Evolutionary conservation across 2,329 filamentous ascomycete genomes (phyloP), one percentile per base, ranked within the genome.

Genomic region (Cercospora nicotianae): DNA sequence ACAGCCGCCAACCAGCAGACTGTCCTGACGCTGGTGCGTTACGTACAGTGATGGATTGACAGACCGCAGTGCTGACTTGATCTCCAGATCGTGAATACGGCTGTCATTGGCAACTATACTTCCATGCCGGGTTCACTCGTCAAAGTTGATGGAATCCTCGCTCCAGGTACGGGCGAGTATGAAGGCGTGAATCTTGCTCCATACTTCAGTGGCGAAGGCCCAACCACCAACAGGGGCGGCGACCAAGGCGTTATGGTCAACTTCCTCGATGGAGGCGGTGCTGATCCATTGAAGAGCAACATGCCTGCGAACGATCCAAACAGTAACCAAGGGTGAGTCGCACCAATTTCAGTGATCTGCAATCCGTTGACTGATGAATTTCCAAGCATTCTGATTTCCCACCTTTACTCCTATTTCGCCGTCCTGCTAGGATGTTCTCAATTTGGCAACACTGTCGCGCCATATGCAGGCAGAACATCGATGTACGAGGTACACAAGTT

Each of bases 351-450:
- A n/a, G 23, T 1, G 13, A 16, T 31, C 45, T 18, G 18, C 45
- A 23, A 33, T n/a, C 13, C 16, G 10, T 28, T 36, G 28, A 28
- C 48, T 64, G 30, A 64, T 31, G 18, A 18, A 20, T 10, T 10
- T 62, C 58, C 2, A 67, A 86, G 85, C 76, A 81, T 81, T 68
- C 84, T 89, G 64, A 77, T 89, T 67, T 88, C 85, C 55, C 87
- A 89, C 74, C 79, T 89, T 45, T 89, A 89, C 79, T 77, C 86
- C 70, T 89, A 85, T 81, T 89, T 89, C 75, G 87, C 86, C 60
- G 80, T 80, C 28, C 81, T 89, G 26, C 83, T 89, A 48, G 85
- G 84, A 71, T 89, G 87, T 80, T 82, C 83, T 61, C 70, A 78
- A 73, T 82, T 85, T 75, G 83, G 84, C 60, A 82, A 79, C 77